Percentiles rank a stretch among this genome's conserved stretches.
These are phyloP conservation scores for Saturnispora saitoi DNA, from an alignment of 805 yeast genomes.

Conservation along the genomic window DNA sequence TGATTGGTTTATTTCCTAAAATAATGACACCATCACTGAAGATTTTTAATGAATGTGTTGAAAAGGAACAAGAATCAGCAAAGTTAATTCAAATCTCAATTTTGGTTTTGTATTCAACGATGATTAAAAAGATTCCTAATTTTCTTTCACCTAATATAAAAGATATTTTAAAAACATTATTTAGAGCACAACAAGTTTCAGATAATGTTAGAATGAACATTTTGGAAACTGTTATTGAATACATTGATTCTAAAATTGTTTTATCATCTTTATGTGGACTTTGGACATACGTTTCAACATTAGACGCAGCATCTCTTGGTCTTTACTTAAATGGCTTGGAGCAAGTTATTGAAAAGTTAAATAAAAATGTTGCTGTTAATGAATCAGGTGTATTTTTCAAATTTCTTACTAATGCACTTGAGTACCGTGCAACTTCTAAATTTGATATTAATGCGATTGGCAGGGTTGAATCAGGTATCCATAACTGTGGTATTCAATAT, in stretches of 20 bases:
- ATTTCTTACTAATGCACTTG: constrained; percentile 63
- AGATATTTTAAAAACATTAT: constrained; percentile 50
- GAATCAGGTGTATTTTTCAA: constrained; percentile 61
- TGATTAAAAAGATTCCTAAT: constrained; percentile 77
- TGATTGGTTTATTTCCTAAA: constrained; percentile 77
- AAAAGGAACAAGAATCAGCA: constrained; percentile 22
- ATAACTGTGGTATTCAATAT: constrained; percentile 60
- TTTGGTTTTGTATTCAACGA: constrained; percentile 60
- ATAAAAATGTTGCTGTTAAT: constrained; percentile 66
- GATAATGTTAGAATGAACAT: constrained; percentile 53
- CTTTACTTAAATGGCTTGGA: constrained; percentile 63
- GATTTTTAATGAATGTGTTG: constrained; percentile 41
- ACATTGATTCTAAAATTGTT: constrained; percentile 57
- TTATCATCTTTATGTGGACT: constrained; percentile 51
- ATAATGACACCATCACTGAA: constrained; percentile 67
- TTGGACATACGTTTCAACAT: constrained; percentile 43
- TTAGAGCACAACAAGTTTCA: constrained; percentile 51
- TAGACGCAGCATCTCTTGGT: constrained; percentile 47
- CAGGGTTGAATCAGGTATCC: constrained; percentile 71
- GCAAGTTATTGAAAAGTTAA: constrained; percentile 52
- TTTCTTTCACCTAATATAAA: constrained; percentile 65
- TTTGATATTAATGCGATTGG: constrained; percentile 68
- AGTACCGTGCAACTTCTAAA: constrained; percentile 49
- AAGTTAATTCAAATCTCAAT: constrained; percentile 58
- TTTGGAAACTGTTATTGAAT: constrained; percentile 50